Evolutionary conservation across 768 basidiomycete species (phyloP).

Genomic region (Ramaria sp.): DNA sequence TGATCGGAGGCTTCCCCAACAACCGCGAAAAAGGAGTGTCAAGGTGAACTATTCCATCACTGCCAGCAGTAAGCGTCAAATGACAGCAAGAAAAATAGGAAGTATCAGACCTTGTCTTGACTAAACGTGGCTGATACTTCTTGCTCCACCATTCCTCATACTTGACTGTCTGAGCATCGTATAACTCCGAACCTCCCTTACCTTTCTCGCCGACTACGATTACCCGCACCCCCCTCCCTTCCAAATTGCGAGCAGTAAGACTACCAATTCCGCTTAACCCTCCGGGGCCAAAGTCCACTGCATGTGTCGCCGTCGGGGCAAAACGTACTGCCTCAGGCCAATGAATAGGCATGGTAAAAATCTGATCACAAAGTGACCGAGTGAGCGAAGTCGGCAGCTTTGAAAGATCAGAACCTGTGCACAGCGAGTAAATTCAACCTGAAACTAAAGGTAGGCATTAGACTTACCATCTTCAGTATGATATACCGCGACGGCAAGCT

Average conservation of each 20-base stretch:
- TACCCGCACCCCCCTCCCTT: slow-evolving; percentile 87
- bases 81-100: not conserved
- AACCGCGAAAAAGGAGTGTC: slow-evolving; percentile 96
- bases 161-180: slow-evolving; percentile 49
- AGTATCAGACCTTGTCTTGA: slow-evolving; percentile 71
- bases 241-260: slow-evolving; percentile 80
- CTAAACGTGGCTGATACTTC: slow-evolving; percentile 73
- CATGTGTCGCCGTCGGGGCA: slow-evolving; percentile 85
- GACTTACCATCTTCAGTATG: slow-evolving; percentile 84
- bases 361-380: slow-evolving; percentile 83
- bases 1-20: slow-evolving; percentile 92
- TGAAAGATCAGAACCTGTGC: slow-evolving; percentile 77
- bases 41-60: slow-evolving; percentile 84
- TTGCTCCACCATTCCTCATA: slow-evolving; percentile 88
- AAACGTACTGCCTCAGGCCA: slow-evolving; percentile 88
- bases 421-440: slow-evolving; percentile 7
- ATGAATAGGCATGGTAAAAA: slow-evolving; percentile 85
- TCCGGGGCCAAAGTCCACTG: slow-evolving; percentile 94
- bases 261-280: slow-evolving; percentile 89
- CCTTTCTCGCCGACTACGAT: slow-evolving; percentile 86
- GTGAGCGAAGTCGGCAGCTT: slow-evolving; percentile 59
- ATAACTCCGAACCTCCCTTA: slow-evolving; percentile 82
- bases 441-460: slow-evolving; percentile 9
- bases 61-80: slow-evolving; percentile 20
- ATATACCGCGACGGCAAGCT: slow-evolving; percentile 77